Base-by-base conservation (phyloP, 2,329 filamentous ascomycete genomes). In the Xylaria hypoxylon region DNA sequence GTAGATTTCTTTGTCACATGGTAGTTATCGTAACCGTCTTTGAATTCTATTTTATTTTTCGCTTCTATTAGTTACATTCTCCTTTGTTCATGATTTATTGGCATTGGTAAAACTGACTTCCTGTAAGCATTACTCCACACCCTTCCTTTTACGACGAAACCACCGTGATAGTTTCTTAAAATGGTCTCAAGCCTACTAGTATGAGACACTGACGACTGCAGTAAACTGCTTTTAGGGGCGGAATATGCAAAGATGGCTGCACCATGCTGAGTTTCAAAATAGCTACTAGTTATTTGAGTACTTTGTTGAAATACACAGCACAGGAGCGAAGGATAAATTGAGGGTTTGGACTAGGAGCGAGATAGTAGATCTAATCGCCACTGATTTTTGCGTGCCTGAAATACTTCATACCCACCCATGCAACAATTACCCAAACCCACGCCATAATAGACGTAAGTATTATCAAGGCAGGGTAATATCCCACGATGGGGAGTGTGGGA, bases 381-480 rank as follows among this genome's bases (percentile, higher is more conserved):
- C 83, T 87, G 65, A 98, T 96, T 82, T 97, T 97, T 38, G 96
- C 95, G 83, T 99, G 96, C 73, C 94, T 89, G 77, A 99, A 99
- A 79, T 98, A 98, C 79, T 99, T 99, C 95, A 99, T 98, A 26
- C 96, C 96, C 55, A 98, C 91, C 96, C 96, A 99, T 11, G 96
- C 96, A 64, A 96, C 90, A 13, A 97, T 89, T 19, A 98, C 96
- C 96, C 96, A 99, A 5, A 98, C 93, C 96, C 96, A 99, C 19
- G 94, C 94, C 92, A 99, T 97, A 31, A 99, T 92, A 53, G 90
- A 90, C 3, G 95, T 97, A 72, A 98, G 83, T 65, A 98, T 96
- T 70, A 98, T 92, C 75, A 99, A 82, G 11, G 94, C 93, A 26
- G 96, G 96, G 80, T 99, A 99, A 80, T 99, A 99, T 10, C 96